Conservation (phyloP, 768 basidiomycete genomes). For the Phylloporus sp. region DNA sequence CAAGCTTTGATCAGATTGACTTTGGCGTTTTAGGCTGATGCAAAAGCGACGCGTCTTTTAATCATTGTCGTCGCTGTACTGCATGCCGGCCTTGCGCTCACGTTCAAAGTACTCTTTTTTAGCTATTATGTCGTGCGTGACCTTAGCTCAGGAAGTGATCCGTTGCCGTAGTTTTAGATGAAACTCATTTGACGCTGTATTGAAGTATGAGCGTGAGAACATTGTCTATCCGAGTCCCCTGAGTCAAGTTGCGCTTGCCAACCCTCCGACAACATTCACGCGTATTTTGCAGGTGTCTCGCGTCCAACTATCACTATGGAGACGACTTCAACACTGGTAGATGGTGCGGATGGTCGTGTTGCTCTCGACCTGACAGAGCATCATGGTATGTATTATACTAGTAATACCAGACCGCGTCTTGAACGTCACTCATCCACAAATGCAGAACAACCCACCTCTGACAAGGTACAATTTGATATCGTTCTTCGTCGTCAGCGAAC, state of each 20-base stretch:
- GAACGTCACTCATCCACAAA: background rate
- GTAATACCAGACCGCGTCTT: background rate
- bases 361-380: background rate
- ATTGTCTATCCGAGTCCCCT: no score
- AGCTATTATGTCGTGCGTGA: slow-evolving; percentile 47
- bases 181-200: background rate
- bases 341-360: background rate
- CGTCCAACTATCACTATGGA: slow-evolving; percentile 4
- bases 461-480: slow-evolving; percentile 48
- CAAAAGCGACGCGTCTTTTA: slow-evolving; percentile 79
- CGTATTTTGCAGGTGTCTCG: background rate
- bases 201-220: background rate
- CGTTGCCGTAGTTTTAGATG: slow-evolving; percentile 14
- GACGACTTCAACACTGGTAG: slow-evolving; percentile 2
- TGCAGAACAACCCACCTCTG: slow-evolving; percentile 41
- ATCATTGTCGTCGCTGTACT: slow-evolving; percentile 71
- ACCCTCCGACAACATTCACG: no score
- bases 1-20: slow-evolving; percentile 3
- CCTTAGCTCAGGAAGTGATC: slow-evolving; percentile 30
- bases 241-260: no score
- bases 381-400: slow-evolving; percentile 5
- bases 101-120: slow-evolving; percentile 75
- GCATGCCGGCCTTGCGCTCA: slow-evolving; percentile 77
- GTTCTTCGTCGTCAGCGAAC: slow-evolving; percentile 58
- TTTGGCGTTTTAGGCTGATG: slow-evolving; percentile 59